Conservation (phyloP, 257 asterid genomes). For the Prunella vulgaris region DNA sequence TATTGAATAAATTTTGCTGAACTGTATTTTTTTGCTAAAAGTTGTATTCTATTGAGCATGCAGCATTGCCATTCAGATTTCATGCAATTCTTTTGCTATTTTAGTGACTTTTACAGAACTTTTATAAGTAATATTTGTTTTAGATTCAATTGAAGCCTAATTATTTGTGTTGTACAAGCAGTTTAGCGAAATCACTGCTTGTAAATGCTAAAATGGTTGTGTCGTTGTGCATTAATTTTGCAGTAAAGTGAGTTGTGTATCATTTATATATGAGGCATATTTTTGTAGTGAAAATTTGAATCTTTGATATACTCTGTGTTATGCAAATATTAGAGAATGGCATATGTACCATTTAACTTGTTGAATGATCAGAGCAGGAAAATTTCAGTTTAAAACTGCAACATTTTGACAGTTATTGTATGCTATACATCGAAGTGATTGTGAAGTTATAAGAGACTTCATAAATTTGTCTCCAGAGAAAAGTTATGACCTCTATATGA, state of each 20-base stretch:
- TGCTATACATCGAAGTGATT: slow-evolving; percentile 3
- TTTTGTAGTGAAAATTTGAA: neutral
- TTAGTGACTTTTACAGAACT: neutral
- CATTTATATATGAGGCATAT: neutral
- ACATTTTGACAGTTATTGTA: neutral
- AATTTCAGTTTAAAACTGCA: neutral
- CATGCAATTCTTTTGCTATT: neutral
- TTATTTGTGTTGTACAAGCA: neutral
- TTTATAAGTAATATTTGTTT: neutral
- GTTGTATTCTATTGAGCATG: neutral
- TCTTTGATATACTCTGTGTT: neutral
- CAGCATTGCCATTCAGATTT: neutral
- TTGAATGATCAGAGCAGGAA: neutral
- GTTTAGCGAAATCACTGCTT: neutral
- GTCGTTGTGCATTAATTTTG: neutral
- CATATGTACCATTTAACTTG: neutral
- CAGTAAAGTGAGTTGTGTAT: neutral
- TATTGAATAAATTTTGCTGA: neutral
- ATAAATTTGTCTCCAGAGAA: neutral
- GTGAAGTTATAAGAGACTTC: neutral
- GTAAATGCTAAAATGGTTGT: slow-evolving; percentile 11
- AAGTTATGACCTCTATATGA: neutral
- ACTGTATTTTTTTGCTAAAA: neutral
- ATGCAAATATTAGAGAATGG: neutral
- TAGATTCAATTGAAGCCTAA: neutral